These are phyloP conservation scores for Colletotrichum kahawae DNA, from an alignment of 2,329 filamentous ascomycete genomes.

Conservation along the genomic window DNA sequence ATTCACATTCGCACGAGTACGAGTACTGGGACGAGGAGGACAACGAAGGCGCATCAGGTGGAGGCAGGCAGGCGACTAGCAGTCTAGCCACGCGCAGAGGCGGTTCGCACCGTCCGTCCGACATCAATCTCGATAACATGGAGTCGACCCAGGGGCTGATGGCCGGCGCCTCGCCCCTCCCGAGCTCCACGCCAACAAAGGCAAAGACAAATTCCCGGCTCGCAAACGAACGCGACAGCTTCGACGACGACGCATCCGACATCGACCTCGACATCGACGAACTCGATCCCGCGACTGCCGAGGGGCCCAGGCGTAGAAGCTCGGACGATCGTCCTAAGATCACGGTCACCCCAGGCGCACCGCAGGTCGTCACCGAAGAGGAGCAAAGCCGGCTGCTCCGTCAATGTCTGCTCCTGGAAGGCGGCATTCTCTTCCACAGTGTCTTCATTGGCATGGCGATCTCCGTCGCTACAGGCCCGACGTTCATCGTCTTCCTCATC, in stretches of 20 bases:
- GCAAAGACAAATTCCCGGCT: slow-evolving; percentile 18
- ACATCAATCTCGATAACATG: slow-evolving; percentile 57
- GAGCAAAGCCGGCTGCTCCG: slow-evolving; percentile 71
- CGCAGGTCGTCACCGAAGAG: slow-evolving; percentile 45
- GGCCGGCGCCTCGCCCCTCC: slow-evolving; percentile 62
- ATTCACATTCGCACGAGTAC: slow-evolving; percentile 53
- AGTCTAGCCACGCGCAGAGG: slow-evolving; percentile 44
- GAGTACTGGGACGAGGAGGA: slow-evolving; percentile 53
- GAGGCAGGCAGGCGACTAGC: slow-evolving; percentile 22
- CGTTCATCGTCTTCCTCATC: slow-evolving; percentile 79
- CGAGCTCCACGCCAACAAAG: slow-evolving; percentile 53
- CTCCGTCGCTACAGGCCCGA: slow-evolving; percentile 78
- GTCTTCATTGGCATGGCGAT: slow-evolving; percentile 89
- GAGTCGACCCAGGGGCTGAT: slow-evolving; percentile 61
- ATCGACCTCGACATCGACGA: slow-evolving; percentile 67
- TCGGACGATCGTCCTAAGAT: slow-evolving; percentile 29
- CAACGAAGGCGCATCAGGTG: slow-evolving; percentile 28
- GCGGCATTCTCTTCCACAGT: slow-evolving; percentile 84
- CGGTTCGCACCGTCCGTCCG: slow-evolving; percentile 45
- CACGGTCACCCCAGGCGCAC: slow-evolving; percentile 4
- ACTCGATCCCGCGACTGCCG: slow-evolving; percentile 47
- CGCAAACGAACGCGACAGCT: slow-evolving; percentile 17
- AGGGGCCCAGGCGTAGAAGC: slow-evolving; percentile 21
- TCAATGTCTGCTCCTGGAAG: slow-evolving; percentile 81
- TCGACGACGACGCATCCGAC: slow-evolving; percentile 55